Percentiles rank a stretch among this genome's conserved stretches.
Conservation (phyloP, 1,139 yeast species). For the Ogataea hybrid region DNA sequence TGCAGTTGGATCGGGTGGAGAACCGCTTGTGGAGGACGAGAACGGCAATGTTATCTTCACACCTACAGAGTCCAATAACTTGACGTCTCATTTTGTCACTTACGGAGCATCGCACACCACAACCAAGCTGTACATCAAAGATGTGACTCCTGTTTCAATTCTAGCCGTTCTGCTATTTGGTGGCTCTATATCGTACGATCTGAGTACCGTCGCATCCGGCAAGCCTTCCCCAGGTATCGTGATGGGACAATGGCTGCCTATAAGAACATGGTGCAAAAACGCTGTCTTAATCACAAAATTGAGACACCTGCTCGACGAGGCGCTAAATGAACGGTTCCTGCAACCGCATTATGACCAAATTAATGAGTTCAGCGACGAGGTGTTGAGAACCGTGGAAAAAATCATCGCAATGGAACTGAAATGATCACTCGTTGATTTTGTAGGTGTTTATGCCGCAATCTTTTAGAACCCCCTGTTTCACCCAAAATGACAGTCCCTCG, state of each 20-base stretch:
- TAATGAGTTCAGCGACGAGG: conserved; percentile 30
- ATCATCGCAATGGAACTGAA: conserved; percentile 27
- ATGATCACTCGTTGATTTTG: conserved; percentile 24
- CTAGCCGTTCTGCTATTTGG: conserved; percentile 76
- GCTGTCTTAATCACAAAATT: conserved; percentile 80
- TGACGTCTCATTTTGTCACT: conserved; percentile 54
- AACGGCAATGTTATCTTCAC: conserved; percentile 5
- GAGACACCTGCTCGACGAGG: conserved; percentile 61
- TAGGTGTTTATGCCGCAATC: conserved; percentile 36
- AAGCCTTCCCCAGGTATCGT: conserved; percentile 61
- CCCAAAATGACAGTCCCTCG: conserved; percentile 56
- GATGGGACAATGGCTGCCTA: conserved; percentile 76
- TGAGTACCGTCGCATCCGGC: conserved; percentile 39
- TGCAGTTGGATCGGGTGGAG: conserved; percentile 19
- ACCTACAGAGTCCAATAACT: conserved; percentile 14
- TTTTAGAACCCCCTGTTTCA: conserved; percentile 44
- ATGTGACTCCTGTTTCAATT: conserved; percentile 75
- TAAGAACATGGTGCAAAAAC: conserved; percentile 90
- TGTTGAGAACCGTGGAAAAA: conserved; percentile 36
- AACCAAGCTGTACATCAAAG: conserved; percentile 65
- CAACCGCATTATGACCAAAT: conserved; percentile 32
- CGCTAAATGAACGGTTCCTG: conserved; percentile 58
- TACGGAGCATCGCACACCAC: conserved; percentile 61
- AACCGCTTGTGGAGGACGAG: conserved; percentile 4
- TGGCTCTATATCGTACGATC: conserved; percentile 70